Percentiles rank a stretch among this genome's conserved stretches.
These are phyloP conservation scores for Lactifluus hygrophoroides DNA, from an alignment of 768 basidiomycete genomes.

Conservation along the genomic window DNA sequence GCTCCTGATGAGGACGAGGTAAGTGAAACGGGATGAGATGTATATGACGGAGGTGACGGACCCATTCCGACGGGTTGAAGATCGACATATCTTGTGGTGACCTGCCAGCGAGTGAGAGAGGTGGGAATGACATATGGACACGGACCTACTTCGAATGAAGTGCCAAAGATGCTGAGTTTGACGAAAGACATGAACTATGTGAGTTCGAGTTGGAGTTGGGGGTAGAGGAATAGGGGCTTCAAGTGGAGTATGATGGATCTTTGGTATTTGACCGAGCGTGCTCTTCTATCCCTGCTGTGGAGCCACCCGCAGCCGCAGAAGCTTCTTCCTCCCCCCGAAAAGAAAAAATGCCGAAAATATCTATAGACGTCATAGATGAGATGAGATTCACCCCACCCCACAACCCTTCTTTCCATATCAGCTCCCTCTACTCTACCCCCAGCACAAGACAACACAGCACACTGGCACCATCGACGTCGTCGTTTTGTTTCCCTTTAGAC, in stretches of 20 bases:
- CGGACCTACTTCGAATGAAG: constrained; percentile 78
- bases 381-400: neutral
- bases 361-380: constrained; percentile 1
- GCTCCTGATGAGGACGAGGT: constrained; percentile 47
- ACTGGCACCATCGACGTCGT: neutral
- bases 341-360: no score
- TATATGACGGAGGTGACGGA: constrained; percentile 32
- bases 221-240: constrained; percentile 6
- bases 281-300: neutral
- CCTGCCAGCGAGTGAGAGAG: constrained; percentile 38
- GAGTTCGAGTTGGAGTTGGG: constrained; percentile 24
- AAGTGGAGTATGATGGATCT: neutral
- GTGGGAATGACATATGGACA: neutral
- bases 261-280: neutral
- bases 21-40: neutral
- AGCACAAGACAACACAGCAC: neutral
- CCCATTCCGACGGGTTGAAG: constrained; percentile 99
- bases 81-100: constrained; percentile 98
- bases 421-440: neutral
- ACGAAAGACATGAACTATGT: constrained; percentile 74
- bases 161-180: constrained; percentile 97
- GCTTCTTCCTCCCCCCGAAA: no score
- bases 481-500: neutral
- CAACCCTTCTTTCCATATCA: no score
- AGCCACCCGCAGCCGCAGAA: neutral